Evolutionary conservation across 257 asterid genomes (phyloP), one percentile per base, ranked within the genome.

Genomic region (Rehmannia glutinosa): DNA sequence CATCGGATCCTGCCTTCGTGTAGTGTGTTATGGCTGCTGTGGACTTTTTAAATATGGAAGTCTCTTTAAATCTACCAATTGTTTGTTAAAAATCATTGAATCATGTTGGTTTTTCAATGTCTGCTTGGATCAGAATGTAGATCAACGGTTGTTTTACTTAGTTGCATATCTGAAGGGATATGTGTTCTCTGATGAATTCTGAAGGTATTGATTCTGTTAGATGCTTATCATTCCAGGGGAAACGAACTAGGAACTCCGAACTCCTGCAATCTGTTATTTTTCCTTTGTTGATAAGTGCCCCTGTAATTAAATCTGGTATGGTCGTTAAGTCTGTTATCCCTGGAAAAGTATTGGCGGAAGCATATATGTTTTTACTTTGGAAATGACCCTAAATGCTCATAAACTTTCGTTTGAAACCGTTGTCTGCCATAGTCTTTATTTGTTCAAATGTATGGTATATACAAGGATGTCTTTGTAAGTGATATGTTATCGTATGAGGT

Each of bases 1-100:
- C 53, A 60, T 71, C 15, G n/a, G 36, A 45, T 13, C 20, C 51
- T 12, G 8, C 56, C 39, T 66, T 46, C 70, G 25, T 64, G 69
- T 55, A 21, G 62, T 35, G 62, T 9, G 25, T 55, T 49, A 24
- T 57, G 66, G 51, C 58, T 30, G 30, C 16, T 9, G 16, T 20
- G 23, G 35, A 65, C 62, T 51, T 32, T 36, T 51, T n/a, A 38
- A 50, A 43, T 33, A n/a, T 27, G 24, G 19, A 28, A 16, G 19
- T 46, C 3, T 6, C 32, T 63, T 45, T 39, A 60, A 39, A 8
- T 56, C 30, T 58, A 35, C 30, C 5, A n/a, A n/a, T 5, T 35
- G 9, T 6, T 60, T 1, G 19, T 61, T 50, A 21, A 62, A 51
- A 61, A 13, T 52, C 28, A 10, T 28, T 42, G 20, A 24, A 36